These are phyloP conservation scores for Somion occarium DNA, from an alignment of 1,284 basidiomycete species.

Conservation along the genomic window DNA sequence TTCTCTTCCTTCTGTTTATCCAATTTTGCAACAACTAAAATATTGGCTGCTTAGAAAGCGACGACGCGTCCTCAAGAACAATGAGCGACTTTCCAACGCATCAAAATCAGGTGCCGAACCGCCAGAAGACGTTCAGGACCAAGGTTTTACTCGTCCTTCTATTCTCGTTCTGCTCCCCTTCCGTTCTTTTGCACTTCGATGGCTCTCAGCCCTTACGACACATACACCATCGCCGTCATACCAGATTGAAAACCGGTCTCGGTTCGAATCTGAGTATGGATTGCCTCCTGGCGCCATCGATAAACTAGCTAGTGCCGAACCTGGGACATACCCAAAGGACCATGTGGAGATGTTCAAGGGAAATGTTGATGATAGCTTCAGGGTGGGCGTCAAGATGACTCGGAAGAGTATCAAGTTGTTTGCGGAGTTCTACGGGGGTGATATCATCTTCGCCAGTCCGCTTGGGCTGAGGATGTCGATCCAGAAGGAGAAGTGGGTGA, in stretches of 20 bases:
- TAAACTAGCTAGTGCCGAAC: slow-evolving; percentile 72
- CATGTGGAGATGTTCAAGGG: slow-evolving; percentile 94
- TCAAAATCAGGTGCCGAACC: slow-evolving; percentile 49
- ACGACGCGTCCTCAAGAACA: slow-evolving; percentile 90
- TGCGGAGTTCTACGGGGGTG: slow-evolving; percentile 86
- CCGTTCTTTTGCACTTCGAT: slow-evolving; percentile 83
- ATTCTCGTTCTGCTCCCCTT: slow-evolving; percentile 90
- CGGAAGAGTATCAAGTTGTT: slow-evolving; percentile 86
- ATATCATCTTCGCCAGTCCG: slow-evolving; percentile 92
- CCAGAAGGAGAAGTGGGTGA: slow-evolving; percentile 84
- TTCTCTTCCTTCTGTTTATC: background rate
- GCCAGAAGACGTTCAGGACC: slow-evolving; percentile 82
- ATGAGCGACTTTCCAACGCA: slow-evolving; percentile 78
- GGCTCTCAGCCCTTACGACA: slow-evolving; percentile 64
- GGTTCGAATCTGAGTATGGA: slow-evolving; percentile 82
- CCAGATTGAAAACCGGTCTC: slow-evolving; percentile 82
- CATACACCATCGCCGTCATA: slow-evolving; percentile 63
- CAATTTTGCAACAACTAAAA: no score
- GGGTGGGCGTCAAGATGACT: slow-evolving; percentile 90
- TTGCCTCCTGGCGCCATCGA: slow-evolving; percentile 79
- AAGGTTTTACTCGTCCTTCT: slow-evolving; percentile 97
- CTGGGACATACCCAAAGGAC: slow-evolving; percentile 80
- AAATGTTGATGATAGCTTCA: slow-evolving; percentile 97
- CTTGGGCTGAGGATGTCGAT: slow-evolving; percentile 88
- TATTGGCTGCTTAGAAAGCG: no score